Evolutionary conservation across 768 basidiomycete species (phyloP).

Genomic region (Exsudoporus frostii): DNA sequence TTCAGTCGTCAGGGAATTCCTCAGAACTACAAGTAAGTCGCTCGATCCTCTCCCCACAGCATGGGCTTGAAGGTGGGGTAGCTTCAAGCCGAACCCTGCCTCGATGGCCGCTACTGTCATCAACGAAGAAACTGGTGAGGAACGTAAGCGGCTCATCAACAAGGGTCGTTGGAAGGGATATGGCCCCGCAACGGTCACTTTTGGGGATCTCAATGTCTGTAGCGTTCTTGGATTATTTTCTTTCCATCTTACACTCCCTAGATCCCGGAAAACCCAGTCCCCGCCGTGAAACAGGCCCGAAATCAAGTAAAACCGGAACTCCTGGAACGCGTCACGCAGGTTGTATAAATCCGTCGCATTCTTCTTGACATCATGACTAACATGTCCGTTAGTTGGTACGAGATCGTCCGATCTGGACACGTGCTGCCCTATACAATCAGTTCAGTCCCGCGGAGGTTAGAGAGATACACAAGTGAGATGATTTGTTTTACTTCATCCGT

Average conservation of each 20-base stretch:
- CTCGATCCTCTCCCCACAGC: neutral
- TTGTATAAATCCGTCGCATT: slow-evolving; percentile 17
- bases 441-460: slow-evolving; percentile 64
- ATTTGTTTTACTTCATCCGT: neutral
- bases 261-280: slow-evolving; percentile 66
- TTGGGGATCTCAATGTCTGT: slow-evolving; percentile 50
- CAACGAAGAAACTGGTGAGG: slow-evolving; percentile 76
- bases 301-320: slow-evolving; percentile 53
- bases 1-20: slow-evolving; percentile 82
- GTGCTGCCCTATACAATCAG: slow-evolving; percentile 82
- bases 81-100: slow-evolving; percentile 75
- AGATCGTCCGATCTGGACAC: slow-evolving; percentile 84
- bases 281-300: slow-evolving; percentile 58
- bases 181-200: slow-evolving; percentile 69
- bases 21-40: slow-evolving; percentile 71
- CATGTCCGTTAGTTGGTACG: slow-evolving; percentile 55
- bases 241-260: slow-evolving; percentile 23
- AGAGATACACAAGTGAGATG: slow-evolving; percentile 69
- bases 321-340: slow-evolving; percentile 53
- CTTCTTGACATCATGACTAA: slow-evolving; percentile 10
- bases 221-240: neutral
- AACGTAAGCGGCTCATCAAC: slow-evolving; percentile 81
- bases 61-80: slow-evolving; percentile 25
- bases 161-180: slow-evolving; percentile 83
- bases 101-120: slow-evolving; percentile 65